phyloP scores from a whole-genome alignment of 495 filamentous ascomycete genomes.

The Choiromyces venosus region DNA sequence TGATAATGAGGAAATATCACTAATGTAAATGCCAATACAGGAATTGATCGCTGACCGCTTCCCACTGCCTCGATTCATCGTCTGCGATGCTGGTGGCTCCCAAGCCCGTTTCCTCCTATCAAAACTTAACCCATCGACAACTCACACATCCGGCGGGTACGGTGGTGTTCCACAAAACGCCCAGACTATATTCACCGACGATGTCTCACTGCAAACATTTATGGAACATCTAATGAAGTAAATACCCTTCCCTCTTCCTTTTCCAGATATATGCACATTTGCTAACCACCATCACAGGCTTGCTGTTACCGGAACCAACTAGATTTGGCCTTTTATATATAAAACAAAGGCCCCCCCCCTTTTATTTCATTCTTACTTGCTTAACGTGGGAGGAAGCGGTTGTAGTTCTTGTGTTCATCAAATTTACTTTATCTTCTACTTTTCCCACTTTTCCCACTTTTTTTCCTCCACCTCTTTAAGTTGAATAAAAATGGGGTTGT shows the following conservation, averaged over 20 bases:
- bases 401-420: neutral
- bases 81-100: slow-evolving; percentile 96
- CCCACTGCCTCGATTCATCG: slow-evolving; percentile 95
- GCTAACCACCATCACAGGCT: slow-evolving; percentile 47
- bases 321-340: slow-evolving; percentile 26
- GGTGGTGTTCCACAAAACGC: slow-evolving; percentile 84
- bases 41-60: slow-evolving; percentile 97
- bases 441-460: neutral
- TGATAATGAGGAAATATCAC: slow-evolving; percentile 19
- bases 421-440: neutral
- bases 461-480: neutral
- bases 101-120: slow-evolving; percentile 96
- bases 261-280: neutral
- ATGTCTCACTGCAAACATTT: slow-evolving; percentile 96
- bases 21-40: slow-evolving; percentile 45
- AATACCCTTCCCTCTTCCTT: slow-evolving; percentile 41
- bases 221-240: slow-evolving; percentile 99
- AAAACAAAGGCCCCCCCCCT: neutral
- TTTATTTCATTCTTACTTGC: neutral
- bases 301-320: slow-evolving; percentile 60
- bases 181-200: slow-evolving; percentile 98
- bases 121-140: slow-evolving; percentile 96
- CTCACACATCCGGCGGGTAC: slow-evolving; percentile 89
- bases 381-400: neutral
- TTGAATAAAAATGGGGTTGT: neutral